phyloP scores from a whole-genome alignment of 306 rosid species.

The Sesbania bispinosa region DNA sequence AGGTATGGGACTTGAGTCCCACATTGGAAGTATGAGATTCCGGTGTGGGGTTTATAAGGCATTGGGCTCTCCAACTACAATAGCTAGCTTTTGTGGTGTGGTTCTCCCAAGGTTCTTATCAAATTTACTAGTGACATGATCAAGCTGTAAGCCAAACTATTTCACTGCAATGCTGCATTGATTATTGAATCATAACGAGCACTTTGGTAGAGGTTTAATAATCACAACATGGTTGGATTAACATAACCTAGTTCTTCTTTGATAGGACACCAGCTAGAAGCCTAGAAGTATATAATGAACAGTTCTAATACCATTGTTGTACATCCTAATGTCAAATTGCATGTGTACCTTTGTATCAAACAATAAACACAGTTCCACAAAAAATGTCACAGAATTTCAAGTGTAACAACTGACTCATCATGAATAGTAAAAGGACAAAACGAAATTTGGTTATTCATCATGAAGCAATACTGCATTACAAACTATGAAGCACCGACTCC shows the following conservation, averaged over 20 bases:
- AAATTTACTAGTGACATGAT: not conserved
- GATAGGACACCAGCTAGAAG: not conserved
- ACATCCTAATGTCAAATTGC: not conserved
- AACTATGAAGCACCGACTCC: too few relatives aligned
- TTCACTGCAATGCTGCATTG: not conserved
- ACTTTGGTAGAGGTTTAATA: not conserved
- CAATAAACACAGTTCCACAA: not conserved
- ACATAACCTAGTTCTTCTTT: not conserved
- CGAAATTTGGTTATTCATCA: not conserved
- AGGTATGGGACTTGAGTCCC: too few relatives aligned
- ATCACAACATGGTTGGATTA: not conserved
- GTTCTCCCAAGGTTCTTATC: too few relatives aligned
- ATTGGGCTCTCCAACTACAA: too few relatives aligned
- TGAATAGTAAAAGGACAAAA: not conserved
- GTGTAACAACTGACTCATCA: not conserved
- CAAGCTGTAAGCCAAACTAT: slow-evolving; percentile 3
- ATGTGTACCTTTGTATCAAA: not conserved
- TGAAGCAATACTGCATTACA: not conserved
- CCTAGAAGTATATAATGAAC: not conserved
- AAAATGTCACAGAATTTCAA: not conserved
- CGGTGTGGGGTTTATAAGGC: too few relatives aligned
- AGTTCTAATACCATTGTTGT: not conserved
- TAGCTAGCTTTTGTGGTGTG: too few relatives aligned
- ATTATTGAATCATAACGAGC: not conserved
- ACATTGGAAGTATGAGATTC: too few relatives aligned